Evolutionary conservation across 805 yeast genomes (phyloP).

Genomic region (Metschnikowia drakensbergensis): DNA sequence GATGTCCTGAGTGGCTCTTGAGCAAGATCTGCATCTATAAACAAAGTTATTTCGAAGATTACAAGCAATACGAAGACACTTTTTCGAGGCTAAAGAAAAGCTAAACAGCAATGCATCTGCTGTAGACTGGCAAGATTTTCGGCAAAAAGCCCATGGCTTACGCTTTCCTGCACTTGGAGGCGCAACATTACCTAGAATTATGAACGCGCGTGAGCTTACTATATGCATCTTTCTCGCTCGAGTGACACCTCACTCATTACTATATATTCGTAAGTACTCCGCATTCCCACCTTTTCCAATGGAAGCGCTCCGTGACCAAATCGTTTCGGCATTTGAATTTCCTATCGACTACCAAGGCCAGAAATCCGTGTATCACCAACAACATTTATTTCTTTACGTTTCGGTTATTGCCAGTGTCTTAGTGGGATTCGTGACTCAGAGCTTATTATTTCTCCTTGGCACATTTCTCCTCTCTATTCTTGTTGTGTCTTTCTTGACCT

Average conservation of each 20-base stretch:
- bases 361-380: slow-evolving; percentile 33
- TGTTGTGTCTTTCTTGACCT: slow-evolving; percentile 29
- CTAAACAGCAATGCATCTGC: too few relatives aligned
- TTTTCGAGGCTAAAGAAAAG: not conserved
- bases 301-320: slow-evolving; percentile 15
- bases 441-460: slow-evolving; percentile 37
- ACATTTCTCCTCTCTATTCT: slow-evolving; percentile 36
- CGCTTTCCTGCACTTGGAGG: not conserved
- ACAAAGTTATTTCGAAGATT: not conserved
- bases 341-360: slow-evolving; percentile 56
- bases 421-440: slow-evolving; percentile 47
- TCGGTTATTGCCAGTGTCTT: slow-evolving; percentile 38
- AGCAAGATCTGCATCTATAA: not conserved
- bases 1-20: not conserved
- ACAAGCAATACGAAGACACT: not conserved
- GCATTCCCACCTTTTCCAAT: slow-evolving; percentile 9
- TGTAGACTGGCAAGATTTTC: too few relatives aligned
- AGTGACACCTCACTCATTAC: slow-evolving; percentile 4
- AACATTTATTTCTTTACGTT: slow-evolving; percentile 22
- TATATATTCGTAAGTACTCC: slow-evolving; percentile 1
- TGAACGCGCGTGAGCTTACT: slow-evolving; percentile 5
- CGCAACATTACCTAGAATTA: not conserved
- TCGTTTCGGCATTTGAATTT: slow-evolving; percentile 23
- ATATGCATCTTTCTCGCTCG: slow-evolving; percentile 1
- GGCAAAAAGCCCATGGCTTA: too few relatives aligned